Conservation (phyloP, 805 yeast genomes). For the Cyberlindnera euphorbiae region DNA sequence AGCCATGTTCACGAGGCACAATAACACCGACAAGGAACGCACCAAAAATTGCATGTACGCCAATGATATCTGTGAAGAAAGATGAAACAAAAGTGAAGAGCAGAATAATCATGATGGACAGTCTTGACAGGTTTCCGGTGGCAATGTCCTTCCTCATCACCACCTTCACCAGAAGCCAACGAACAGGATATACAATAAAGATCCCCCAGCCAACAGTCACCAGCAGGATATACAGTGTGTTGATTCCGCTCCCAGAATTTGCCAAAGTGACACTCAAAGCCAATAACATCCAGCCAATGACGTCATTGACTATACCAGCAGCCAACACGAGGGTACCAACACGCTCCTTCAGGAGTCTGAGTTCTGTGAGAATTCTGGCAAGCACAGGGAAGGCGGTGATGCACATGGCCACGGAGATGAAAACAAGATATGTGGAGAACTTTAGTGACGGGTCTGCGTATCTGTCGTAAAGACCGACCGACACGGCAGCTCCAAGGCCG, state of each 20-base stretch:
- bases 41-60: constrained; percentile 84
- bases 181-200: constrained; percentile 52
- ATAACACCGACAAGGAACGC: constrained; percentile 75
- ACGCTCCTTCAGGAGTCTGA: constrained; percentile 63
- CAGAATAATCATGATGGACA: constrained; percentile 52
- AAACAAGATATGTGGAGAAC: constrained; percentile 73
- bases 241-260: constrained; percentile 63
- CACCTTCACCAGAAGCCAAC: constrained; percentile 40
- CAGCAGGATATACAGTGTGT: constrained; percentile 63
- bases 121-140: constrained; percentile 57
- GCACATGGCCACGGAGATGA: constrained; percentile 78
- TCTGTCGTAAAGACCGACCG: constrained; percentile 50
- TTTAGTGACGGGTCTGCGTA: constrained; percentile 34
- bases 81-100: constrained; percentile 59
- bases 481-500: constrained; percentile 69
- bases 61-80: constrained; percentile 77
- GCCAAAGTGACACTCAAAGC: constrained; percentile 76
- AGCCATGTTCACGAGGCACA: constrained; percentile 72
- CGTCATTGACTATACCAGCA: constrained; percentile 78
- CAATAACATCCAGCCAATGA: constrained; percentile 75
- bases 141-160: constrained; percentile 47
- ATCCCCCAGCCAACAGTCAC: constrained; percentile 68
- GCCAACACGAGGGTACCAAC: constrained; percentile 73
- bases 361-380: constrained; percentile 72
- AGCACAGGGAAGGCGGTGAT: constrained; percentile 84